Conservation (phyloP, 805 yeast species). For the Candida ascalaphidarum region DNA sequence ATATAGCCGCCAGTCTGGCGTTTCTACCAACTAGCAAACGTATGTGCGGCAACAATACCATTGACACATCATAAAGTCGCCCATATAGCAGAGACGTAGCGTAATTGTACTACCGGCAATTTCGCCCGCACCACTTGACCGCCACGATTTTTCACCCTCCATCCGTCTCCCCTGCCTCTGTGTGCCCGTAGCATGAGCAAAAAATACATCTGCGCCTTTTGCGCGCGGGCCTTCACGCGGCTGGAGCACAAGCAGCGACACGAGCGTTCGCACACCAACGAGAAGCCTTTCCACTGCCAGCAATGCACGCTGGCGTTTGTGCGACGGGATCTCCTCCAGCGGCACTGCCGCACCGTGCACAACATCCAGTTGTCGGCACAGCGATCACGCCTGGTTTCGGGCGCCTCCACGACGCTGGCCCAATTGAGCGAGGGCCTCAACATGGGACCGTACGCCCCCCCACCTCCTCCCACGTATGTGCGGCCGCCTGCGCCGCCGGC, state of each 20-base stretch:
- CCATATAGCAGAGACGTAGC: no score
- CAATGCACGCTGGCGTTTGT: conserved; percentile 69
- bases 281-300: conserved; percentile 69
- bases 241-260: conserved; percentile 74
- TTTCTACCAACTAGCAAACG: no score
- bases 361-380: conserved; percentile 14
- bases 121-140: no score
- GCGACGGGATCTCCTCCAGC: conserved; percentile 63
- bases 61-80: no score
- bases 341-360: conserved; percentile 78
- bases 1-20: no score
- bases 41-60: no score
- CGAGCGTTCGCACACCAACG: conserved; percentile 73
- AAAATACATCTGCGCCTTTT: conserved; percentile 71
- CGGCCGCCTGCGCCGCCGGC: no score
- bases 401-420: not conserved
- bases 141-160: no score
- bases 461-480: no score
- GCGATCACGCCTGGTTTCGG: not conserved
- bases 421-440: not conserved
- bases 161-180: no score
- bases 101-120: no score
- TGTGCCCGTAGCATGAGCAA: no score
- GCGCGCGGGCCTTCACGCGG: conserved; percentile 74
- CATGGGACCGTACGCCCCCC: not conserved